Percentiles rank a stretch among this genome's conserved stretches.
Conservation (phyloP, 768 basidiomycete species). For the Mrakia frigida region DNA sequence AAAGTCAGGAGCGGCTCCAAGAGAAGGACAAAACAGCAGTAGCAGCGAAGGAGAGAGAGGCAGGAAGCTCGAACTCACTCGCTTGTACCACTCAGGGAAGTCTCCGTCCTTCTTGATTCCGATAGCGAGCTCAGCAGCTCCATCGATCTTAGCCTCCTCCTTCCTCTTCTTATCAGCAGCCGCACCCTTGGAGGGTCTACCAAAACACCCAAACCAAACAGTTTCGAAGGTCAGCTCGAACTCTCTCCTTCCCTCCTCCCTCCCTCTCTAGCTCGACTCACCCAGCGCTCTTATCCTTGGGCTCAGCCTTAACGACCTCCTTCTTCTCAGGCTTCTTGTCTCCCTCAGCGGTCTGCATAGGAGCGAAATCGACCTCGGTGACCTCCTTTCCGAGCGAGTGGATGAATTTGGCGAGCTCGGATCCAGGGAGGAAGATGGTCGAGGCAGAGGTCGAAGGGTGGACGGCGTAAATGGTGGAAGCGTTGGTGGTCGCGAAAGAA, state of each 20-base stretch:
- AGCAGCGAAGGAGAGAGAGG: constrained; percentile 2
- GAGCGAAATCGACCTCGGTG: constrained; percentile 67
- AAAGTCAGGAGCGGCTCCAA: not conserved
- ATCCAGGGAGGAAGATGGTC: constrained; percentile 73
- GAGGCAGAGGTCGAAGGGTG: constrained; percentile 63
- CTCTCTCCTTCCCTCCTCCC: not conserved
- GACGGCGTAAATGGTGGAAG: constrained; percentile 65
- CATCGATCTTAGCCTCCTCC: constrained; percentile 61
- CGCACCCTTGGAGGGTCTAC: constrained; percentile 33
- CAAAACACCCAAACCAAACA: not conserved
- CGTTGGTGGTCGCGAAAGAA: constrained; percentile 54
- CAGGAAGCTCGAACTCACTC: constrained; percentile 51
- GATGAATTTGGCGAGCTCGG: constrained; percentile 68
- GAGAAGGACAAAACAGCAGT: not conserved
- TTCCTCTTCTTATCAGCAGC: constrained; percentile 35
- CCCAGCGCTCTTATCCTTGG: constrained; percentile 5
- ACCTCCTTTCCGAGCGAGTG: constrained; percentile 62
- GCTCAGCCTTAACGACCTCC: constrained; percentile 5
- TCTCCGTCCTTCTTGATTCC: constrained; percentile 94
- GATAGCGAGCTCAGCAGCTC: constrained; percentile 84
- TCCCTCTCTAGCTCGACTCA: not conserved
- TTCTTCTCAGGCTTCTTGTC: constrained; percentile 29
- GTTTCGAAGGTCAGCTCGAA: not conserved
- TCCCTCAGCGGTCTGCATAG: constrained; percentile 48
- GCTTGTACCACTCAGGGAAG: constrained; percentile 90